Conservation (phyloP, 768 basidiomycete genomes). For the Tephrocybe rancida region DNA sequence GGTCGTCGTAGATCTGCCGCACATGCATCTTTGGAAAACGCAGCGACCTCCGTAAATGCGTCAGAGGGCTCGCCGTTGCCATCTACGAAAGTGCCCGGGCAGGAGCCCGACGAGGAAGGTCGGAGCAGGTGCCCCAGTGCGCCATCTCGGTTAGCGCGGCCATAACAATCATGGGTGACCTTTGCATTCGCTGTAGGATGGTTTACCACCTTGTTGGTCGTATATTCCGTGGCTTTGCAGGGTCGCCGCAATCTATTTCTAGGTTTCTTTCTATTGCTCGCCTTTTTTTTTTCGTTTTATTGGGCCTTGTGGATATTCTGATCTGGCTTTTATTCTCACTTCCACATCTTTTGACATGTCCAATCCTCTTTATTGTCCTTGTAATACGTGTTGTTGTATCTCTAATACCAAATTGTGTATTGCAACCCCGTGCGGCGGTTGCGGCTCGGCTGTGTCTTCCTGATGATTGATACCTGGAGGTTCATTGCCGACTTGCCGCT, state of each 20-base stretch:
- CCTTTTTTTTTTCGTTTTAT: slow-evolving; percentile 3
- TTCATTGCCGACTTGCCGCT: no score
- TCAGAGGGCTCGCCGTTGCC: slow-evolving; percentile 1
- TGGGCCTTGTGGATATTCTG: slow-evolving; percentile 9
- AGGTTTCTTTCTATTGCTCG: not conserved
- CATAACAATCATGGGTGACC: slow-evolving; percentile 16
- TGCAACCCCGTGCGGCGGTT: no score
- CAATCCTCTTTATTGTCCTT: not conserved
- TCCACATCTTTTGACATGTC: not conserved
- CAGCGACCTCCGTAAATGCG: slow-evolving; percentile 9
- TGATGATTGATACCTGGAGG: no score
- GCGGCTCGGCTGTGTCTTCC: no score
- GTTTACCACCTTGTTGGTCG: slow-evolving; percentile 4
- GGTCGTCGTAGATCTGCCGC: slow-evolving; percentile 12
- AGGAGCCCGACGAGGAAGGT: slow-evolving; percentile 1
- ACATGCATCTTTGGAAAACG: slow-evolving; percentile 6
- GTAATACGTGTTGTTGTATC: slow-evolving; percentile 16
- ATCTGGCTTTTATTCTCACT: slow-evolving; percentile 3
- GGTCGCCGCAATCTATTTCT: slow-evolving; percentile 8
- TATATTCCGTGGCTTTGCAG: slow-evolving; percentile 8
- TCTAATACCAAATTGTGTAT: slow-evolving; percentile 9
- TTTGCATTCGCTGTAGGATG: slow-evolving; percentile 5
- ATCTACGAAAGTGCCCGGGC: not conserved
- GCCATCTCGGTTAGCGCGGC: not conserved
- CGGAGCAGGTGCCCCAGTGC: not conserved